Conservation (phyloP, 108 stramenopile genomes). For the Cylindrotheca fusiformis region DNA sequence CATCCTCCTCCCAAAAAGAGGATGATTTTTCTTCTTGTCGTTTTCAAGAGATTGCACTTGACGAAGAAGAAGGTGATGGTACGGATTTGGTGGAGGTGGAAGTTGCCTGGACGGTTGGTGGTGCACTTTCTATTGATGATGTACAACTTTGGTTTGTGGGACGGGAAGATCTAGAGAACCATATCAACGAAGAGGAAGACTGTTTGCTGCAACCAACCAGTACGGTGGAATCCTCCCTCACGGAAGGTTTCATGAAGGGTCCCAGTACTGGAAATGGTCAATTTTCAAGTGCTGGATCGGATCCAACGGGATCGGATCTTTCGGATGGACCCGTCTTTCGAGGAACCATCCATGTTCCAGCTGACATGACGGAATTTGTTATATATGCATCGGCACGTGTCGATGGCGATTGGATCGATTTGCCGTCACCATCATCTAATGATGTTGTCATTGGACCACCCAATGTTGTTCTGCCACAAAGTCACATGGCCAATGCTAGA, state of each 20-base stretch:
- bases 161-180: conserved; percentile 44
- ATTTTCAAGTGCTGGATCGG: conserved; percentile 18
- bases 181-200: too few relatives aligned
- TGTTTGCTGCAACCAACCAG: conserved; percentile 43
- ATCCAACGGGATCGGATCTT: conserved; percentile 1
- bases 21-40: neutral
- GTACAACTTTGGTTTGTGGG: conserved; percentile 54
- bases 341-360: conserved; percentile 49
- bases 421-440: too few relatives aligned
- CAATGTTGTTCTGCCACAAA: conserved; percentile 43
- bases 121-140: conserved; percentile 57
- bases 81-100: neutral
- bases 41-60: neutral
- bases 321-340: conserved; percentile 44
- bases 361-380: conserved; percentile 47
- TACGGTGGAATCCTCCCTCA: neutral
- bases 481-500: conserved; percentile 85
- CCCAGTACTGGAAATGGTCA: conserved; percentile 5
- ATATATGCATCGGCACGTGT: conserved; percentile 52
- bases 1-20: neutral
- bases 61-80: neutral
- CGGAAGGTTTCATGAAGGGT: neutral
- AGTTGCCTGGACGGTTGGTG: conserved; percentile 73
- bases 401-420: conserved; percentile 50
- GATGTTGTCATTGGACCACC: neutral